Conservation (phyloP, 208 protist genomes). For the Crithidia expoeki region DNA sequence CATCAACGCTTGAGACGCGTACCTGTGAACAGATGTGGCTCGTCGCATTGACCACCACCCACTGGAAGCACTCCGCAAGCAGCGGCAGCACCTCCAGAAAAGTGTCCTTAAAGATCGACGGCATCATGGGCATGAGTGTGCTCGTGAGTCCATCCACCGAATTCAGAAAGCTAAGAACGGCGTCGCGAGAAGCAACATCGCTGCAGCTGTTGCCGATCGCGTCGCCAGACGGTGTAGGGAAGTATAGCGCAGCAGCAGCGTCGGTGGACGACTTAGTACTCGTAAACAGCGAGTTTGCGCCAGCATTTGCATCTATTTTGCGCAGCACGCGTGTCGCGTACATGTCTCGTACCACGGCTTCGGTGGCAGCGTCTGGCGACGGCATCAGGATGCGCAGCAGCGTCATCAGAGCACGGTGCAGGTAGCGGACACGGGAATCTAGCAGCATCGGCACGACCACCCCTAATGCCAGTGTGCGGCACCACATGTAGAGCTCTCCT, state of each 20-base stretch:
- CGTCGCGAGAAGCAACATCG: constrained; percentile 21
- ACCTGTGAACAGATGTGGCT: constrained; percentile 9
- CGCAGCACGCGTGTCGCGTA: constrained; percentile 26
- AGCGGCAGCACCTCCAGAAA: constrained; percentile 81
- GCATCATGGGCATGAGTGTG: constrained; percentile 76
- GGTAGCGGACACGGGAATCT: constrained; percentile 80
- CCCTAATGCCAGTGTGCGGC: constrained; percentile 37
- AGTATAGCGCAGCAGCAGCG: constrained; percentile 27
- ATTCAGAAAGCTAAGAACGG: constrained; percentile 77
- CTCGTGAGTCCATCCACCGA: constrained; percentile 69
- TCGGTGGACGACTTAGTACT: background rate
- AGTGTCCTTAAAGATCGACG: constrained; percentile 61
- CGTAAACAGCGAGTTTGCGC: background rate
- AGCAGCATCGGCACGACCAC: constrained; percentile 77
- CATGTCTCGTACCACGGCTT: constrained; percentile 20
- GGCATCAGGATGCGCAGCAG: constrained; percentile 49
- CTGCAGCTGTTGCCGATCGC: background rate
- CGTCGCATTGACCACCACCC: constrained; percentile 69
- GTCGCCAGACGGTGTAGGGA: background rate
- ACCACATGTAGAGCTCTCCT: constrained; percentile 19
- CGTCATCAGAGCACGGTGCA: constrained; percentile 81
- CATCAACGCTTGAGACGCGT: background rate
- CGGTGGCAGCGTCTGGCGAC: constrained; percentile 7
- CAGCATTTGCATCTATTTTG: background rate
- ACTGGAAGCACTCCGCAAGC: constrained; percentile 69